A percentile compares a stretch with the other conserved stretches of the same genome.
phyloP scores from a whole-genome alignment of 805 yeast genomes.

The Debaryomyces castellii region DNA sequence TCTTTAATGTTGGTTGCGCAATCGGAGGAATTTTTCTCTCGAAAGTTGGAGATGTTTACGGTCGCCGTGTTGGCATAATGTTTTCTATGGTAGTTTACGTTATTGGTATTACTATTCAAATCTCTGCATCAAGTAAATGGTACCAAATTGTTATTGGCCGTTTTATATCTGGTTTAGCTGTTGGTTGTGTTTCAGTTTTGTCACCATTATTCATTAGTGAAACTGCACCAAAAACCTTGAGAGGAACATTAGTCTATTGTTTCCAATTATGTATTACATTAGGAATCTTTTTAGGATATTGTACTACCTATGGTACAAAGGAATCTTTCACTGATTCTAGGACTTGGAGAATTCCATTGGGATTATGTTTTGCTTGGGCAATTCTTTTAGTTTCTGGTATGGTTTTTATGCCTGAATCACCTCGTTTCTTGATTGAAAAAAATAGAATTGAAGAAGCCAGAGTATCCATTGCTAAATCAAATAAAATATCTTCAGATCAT shows the following conservation, averaged over 20 bases:
- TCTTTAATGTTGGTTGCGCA: slow-evolving; percentile 70
- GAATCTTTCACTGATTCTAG: slow-evolving; percentile 43
- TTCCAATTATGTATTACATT: slow-evolving; percentile 69
- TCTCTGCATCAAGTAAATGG: slow-evolving; percentile 55
- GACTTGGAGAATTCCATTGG: slow-evolving; percentile 70
- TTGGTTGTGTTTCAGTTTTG: slow-evolving; percentile 69
- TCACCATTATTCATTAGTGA: slow-evolving; percentile 69
- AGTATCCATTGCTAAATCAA: slow-evolving; percentile 52
- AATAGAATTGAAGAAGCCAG: slow-evolving; percentile 53
- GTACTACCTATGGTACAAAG: slow-evolving; percentile 64
- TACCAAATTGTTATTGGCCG: slow-evolving; percentile 66
- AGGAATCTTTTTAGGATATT: slow-evolving; percentile 71
- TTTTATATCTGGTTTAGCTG: slow-evolving; percentile 69
- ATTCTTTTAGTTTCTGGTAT: slow-evolving; percentile 48
- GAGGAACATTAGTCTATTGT: slow-evolving; percentile 70
- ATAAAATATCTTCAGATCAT: slow-evolving; percentile 53
- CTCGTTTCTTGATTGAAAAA: slow-evolving; percentile 57
- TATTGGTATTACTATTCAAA: slow-evolving; percentile 61
- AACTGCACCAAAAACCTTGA: slow-evolving; percentile 64
- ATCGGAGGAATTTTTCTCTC: slow-evolving; percentile 64
- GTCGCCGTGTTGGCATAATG: slow-evolving; percentile 59
- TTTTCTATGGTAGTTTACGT: slow-evolving; percentile 53
- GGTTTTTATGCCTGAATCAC: slow-evolving; percentile 67
- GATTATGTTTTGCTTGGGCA: slow-evolving; percentile 54
- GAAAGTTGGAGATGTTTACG: slow-evolving; percentile 56